Evolutionary conservation across 2,329 filamentous ascomycete genomes (phyloP), one percentile per base, ranked within the genome.

Genomic region (Trichoderma oligosporum): DNA sequence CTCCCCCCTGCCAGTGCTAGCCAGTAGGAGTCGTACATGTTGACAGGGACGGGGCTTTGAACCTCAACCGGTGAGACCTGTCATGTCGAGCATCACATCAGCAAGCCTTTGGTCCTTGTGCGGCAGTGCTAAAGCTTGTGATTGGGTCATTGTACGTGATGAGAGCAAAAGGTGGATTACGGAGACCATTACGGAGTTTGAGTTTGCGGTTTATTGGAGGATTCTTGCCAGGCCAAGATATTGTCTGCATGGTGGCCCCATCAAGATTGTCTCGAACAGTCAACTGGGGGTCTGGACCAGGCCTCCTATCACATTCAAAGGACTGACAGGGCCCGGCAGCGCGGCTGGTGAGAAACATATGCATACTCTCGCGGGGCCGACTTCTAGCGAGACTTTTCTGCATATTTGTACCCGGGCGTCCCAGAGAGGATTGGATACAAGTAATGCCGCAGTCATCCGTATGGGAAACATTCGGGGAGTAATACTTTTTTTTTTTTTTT

Each of bases 21-120:
- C 53, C 44, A 56, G 42, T 48, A 25, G 45, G 7, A 33, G 25
- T 24, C 35, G 53, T 33, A 38, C 45, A 14, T 18, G 16, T 39
- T 22, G 41, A 46, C 39, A 59, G 49, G 51, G 57, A 59, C 57
- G 25, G 51, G 57, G 57, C 42, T 56, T 33, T 29, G 42, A 56
- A 48, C 24, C 18, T 59, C 51, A 49, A 59, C 57, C 57, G 57
- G 51, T 56, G 51, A 59, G 42, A 44, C 41, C 42, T 52, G 41
- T 42, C 44, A 36, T 31, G 11, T 27, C 36, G 36, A 57, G 29
- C 45, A 55, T 55, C 31, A 55, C 45, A 55, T 55, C 31, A 55
- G 51, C 45, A 47, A 49, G 54, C 36, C 54, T 49, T 35, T 25
- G 56, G 56, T 54, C 48, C n/a, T 53, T 41, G 56, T 46, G 56